Evolutionary conservation across 2,329 filamentous ascomycete genomes (phyloP).

Genomic region (Cordyceps militaris): DNA sequence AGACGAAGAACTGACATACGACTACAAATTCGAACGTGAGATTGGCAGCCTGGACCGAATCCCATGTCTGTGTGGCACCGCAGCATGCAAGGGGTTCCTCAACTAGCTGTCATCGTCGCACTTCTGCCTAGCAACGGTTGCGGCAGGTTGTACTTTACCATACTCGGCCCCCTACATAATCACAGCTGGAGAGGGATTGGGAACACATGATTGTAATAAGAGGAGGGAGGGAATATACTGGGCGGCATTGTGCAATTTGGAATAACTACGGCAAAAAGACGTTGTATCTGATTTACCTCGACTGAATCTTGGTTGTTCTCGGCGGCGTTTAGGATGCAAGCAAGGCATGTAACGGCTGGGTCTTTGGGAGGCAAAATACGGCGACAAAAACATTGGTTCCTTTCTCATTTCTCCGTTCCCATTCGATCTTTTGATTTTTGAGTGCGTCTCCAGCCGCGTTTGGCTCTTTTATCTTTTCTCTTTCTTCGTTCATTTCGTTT

Average conservation of each 20-base stretch:
- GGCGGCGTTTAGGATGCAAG: slow-evolving; percentile 4
- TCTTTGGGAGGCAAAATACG: neutral
- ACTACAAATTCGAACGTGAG: slow-evolving; percentile 99
- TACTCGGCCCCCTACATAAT: neutral
- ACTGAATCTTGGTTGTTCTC: neutral
- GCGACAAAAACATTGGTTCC: neutral
- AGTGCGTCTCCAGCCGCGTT: neutral
- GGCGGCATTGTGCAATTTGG: neutral
- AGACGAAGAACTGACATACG: slow-evolving; percentile 99
- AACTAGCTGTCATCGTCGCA: slow-evolving; percentile 53
- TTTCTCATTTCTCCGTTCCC: neutral
- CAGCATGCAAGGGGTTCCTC: slow-evolving; percentile 97
- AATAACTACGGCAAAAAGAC: neutral
- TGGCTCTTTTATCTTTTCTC: neutral
- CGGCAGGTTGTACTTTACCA: slow-evolving; percentile 1
- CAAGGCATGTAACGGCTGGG: neutral
- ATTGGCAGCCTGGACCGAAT: slow-evolving; percentile 92
- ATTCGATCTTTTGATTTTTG: neutral
- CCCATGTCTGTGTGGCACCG: slow-evolving; percentile 91
- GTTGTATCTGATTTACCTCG: neutral
- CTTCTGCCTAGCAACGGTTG: neutral
- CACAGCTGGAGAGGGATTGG: neutral
- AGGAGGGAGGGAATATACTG: neutral
- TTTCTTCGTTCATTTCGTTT: neutral
- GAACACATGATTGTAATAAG: neutral